phyloP scores from a whole-genome alignment of 345 rosid species.

The Microcos paniculata region DNA sequence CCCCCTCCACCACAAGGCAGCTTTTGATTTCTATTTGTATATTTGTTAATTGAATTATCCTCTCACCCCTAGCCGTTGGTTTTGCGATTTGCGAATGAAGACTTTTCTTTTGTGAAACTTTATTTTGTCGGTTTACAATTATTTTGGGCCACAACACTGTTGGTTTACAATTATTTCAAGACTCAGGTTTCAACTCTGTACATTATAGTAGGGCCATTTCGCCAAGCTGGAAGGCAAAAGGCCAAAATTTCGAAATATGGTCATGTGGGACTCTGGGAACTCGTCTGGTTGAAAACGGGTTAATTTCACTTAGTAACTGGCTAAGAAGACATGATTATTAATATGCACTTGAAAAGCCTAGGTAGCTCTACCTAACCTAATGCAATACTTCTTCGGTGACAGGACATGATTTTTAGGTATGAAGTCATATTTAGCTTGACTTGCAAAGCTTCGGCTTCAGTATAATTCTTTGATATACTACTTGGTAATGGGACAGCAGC shows the following conservation, averaged over 20 bases:
- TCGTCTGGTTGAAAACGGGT: background rate
- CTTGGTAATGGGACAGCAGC: background rate
- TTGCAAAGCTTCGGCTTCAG: too few species aligned
- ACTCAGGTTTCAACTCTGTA: background rate
- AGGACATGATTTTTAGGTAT: background rate
- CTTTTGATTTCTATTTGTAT: background rate
- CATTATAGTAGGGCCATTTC: background rate
- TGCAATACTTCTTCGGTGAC: too few species aligned
- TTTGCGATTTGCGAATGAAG: too few species aligned
- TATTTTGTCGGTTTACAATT: background rate
- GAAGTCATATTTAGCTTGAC: background rate
- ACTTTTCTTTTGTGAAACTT: background rate
- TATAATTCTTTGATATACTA: too few species aligned
- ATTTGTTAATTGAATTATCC: background rate
- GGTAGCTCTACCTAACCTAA: too few species aligned
- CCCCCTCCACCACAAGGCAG: background rate
- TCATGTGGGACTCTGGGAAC: background rate
- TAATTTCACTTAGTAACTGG: too few species aligned
- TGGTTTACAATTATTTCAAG: background rate
- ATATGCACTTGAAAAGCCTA: too few species aligned
- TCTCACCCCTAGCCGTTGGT: background rate
- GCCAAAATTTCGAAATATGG: background rate
- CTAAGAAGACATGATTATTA: too few species aligned
- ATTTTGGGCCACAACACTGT: background rate
- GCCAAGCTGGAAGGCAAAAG: background rate